These are phyloP conservation scores for Backusella psychrophila DNA, from an alignment of 192 early-diverging fungal species.

Conservation along the genomic window DNA sequence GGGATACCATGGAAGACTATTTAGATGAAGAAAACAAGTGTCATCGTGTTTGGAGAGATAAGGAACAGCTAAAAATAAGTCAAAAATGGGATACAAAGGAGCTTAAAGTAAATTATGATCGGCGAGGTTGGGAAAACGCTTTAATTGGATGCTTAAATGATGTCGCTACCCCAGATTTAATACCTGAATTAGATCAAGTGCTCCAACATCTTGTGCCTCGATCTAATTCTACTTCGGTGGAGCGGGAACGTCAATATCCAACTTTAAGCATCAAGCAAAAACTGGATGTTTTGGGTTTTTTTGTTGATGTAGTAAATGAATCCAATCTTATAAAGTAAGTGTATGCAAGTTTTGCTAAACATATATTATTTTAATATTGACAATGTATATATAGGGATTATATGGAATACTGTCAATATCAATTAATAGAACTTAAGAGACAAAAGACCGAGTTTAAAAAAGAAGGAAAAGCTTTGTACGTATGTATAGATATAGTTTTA, in stretches of 20 bases:
- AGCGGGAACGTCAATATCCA: slow-evolving; percentile 28
- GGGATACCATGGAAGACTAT: slow-evolving; percentile 24
- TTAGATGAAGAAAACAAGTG: neutral
- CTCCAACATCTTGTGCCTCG: slow-evolving; percentile 35
- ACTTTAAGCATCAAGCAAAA: slow-evolving; percentile 21
- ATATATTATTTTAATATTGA: neutral
- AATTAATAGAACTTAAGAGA: slow-evolving; percentile 28
- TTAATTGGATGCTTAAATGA: slow-evolving; percentile 53
- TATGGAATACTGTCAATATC: slow-evolving; percentile 39
- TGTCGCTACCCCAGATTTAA: slow-evolving; percentile 43
- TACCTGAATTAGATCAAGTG: slow-evolving; percentile 44
- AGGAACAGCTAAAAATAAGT: slow-evolving; percentile 27
- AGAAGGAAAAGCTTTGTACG: slow-evolving; percentile 31
- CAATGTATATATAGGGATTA: slow-evolving; percentile 16
- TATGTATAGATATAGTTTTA: neutral
- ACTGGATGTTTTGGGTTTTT: slow-evolving; percentile 23
- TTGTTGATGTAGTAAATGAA: slow-evolving; percentile 33
- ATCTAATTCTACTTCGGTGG: slow-evolving; percentile 16
- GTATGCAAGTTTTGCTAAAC: neutral
- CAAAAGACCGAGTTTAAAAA: slow-evolving; percentile 34
- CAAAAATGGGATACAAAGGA: slow-evolving; percentile 50
- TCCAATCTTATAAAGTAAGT: slow-evolving; percentile 32
- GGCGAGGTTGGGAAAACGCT: slow-evolving; percentile 45
- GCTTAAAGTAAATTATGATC: slow-evolving; percentile 35
- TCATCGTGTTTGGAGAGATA: slow-evolving; percentile 15